Percentiles rank a stretch among this genome's conserved stretches.
These are phyloP conservation scores for Hemisphaericaspora nanyangensis DNA, from an alignment of 805 yeast genomes.

Conservation along the genomic window DNA sequence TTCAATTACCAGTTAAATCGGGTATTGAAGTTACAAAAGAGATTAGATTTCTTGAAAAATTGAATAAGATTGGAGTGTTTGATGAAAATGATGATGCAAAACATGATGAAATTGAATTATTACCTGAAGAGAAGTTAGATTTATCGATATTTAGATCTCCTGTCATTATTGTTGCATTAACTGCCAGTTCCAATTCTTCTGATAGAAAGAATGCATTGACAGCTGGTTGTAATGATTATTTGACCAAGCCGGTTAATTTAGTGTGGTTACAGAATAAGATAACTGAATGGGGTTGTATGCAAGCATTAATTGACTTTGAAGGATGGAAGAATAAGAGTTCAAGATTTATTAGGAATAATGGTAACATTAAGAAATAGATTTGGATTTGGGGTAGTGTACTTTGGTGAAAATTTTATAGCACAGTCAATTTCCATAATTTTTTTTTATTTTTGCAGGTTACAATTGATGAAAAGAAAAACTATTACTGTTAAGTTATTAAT, in stretches of 20 bases:
- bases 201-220: constrained; percentile 89
- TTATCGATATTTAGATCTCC: constrained; percentile 75
- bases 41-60: constrained; percentile 76
- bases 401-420: too few species aligned
- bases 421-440: too few species aligned
- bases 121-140: constrained; percentile 55
- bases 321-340: constrained; percentile 60
- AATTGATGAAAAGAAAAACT: too few species aligned
- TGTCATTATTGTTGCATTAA: constrained; percentile 94
- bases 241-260: constrained; percentile 93
- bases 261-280: constrained; percentile 93
- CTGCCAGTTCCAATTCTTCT: constrained; percentile 79
- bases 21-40: constrained; percentile 95
- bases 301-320: constrained; percentile 91
- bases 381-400: background rate
- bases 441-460: too few species aligned
- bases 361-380: background rate
- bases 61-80: constrained; percentile 73
- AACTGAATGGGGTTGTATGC: constrained; percentile 99
- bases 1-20: constrained; percentile 92
- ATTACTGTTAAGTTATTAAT: too few species aligned
- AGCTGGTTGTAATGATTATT: constrained; percentile 96
- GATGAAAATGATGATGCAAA: constrained; percentile 33
- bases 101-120: constrained; percentile 21
- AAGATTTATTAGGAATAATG: constrained; percentile 3